Base-by-base conservation (phyloP, 345 rosid species). In the Cardamine chenopodiifolia region DNA sequence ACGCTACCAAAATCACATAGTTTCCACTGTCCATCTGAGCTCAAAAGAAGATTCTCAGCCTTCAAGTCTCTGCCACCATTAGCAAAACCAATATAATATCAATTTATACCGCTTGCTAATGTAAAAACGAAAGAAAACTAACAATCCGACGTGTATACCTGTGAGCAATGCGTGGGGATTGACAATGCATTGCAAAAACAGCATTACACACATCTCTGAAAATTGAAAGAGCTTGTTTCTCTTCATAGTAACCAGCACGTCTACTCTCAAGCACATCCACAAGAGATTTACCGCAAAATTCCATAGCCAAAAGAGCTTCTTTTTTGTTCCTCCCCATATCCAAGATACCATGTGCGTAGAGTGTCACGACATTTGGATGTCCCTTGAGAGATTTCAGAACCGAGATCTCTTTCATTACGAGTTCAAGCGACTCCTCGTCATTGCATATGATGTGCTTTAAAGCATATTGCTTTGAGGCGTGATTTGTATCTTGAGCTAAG, bases 1-100 rank as follows among this genome's bases (percentile, higher is more conserved):
- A 86, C 83, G 66, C 99, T 96, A 62, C 99, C 99, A 64, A 96
- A 96, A 82, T 96, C 99, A 45, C 99, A 92, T 83, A 90, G 66
- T 72, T 92, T 92, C 97, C 98, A 96, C 25, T 42, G 74, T 62
- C 98, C 95, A 81, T 90, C 93, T 45, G 88, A 78, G 37, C 93
- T 89, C 78, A 88, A 60, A 34, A 96, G 83, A 82, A 96, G 83
- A 82, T 96, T 96, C 85, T 92, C 99, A 34, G 91, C 94, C 84
- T 95, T 95, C 90, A 96, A 86, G 80, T 96, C 99, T 80, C 98
- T 92, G 84, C 48, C 64, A 76, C 74, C 64, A 66, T 25, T 17
- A 59, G n/a, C 28, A 70, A 72, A 47, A 61, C 26, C 68, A 28
- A 54, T 25, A 35, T 9, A 7, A 29, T 13, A 7, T 12, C 35